A percentile compares a stretch with the other conserved stretches of the same genome.
These are phyloP conservation scores for Colletotrichum sansevieriae DNA, from an alignment of 2,329 filamentous ascomycete genomes.

Conservation along the genomic window DNA sequence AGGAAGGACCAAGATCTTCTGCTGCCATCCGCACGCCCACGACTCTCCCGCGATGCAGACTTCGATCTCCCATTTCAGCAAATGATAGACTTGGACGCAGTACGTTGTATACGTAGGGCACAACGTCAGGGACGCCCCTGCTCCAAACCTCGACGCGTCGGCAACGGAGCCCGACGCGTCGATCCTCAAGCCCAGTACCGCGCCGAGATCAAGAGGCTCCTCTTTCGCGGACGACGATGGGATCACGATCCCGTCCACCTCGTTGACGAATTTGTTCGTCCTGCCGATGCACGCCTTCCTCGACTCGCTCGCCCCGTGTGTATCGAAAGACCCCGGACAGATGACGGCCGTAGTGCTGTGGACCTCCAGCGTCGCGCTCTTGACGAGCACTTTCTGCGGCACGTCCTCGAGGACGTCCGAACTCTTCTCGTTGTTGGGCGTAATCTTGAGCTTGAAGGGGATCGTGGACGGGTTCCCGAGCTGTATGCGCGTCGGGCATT, in stretches of 20 bases:
- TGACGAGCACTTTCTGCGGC: conserved; percentile 40
- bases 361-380: conserved; percentile 40
- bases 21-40: conserved; percentile 11
- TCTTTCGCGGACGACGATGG: background rate
- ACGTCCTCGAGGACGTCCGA: conserved; percentile 39
- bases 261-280: background rate
- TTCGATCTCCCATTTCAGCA: conserved; percentile 14
- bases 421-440: conserved; percentile 38
- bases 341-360: conserved; percentile 37
- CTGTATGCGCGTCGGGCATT: conserved; percentile 48
- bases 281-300: conserved; percentile 9
- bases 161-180: background rate
- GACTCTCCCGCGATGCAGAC: background rate
- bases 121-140: background rate
- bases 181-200: background rate
- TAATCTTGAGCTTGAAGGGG: conserved; percentile 43
- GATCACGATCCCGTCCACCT: background rate
- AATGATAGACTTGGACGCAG: conserved; percentile 6
- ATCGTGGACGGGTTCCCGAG: conserved; percentile 45
- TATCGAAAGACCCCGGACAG: conserved; percentile 34
- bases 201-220: conserved; percentile 13
- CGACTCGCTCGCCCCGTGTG: conserved; percentile 24
- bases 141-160: background rate
- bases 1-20: conserved; percentile 11
- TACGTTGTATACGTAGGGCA: conserved; percentile 7